Evolutionary conservation across 176 grass and related monocot species (phyloP).

Genomic region (Alopecurus myosuroides): DNA sequence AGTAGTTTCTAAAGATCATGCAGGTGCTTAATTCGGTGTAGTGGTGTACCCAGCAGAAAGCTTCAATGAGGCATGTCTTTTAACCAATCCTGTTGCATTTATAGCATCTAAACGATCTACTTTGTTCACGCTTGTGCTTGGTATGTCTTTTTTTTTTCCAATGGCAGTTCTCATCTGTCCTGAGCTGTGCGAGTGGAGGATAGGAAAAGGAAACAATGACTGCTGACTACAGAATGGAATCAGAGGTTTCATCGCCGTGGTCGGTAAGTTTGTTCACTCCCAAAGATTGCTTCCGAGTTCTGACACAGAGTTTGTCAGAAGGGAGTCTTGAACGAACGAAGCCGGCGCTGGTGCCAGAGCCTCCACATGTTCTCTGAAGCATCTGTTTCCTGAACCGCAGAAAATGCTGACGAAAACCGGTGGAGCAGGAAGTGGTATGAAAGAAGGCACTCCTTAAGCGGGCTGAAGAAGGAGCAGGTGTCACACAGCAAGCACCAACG

Average conservation of each 20-base stretch:
- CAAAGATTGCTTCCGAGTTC: neutral
- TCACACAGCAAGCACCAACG: no score
- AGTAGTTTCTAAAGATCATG: constrained; percentile 48
- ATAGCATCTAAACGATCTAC: constrained; percentile 10
- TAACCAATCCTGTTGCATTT: constrained; percentile 17
- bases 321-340: constrained; percentile 7
- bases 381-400: no score
- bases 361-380: no score
- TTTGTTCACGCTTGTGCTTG: constrained; percentile 53
- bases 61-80: constrained; percentile 44
- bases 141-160: neutral
- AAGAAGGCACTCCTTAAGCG: no score
- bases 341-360: neutral
- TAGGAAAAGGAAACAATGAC: neutral
- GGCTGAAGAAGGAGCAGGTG: no score
- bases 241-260: neutral
- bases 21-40: constrained; percentile 44
- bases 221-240: neutral
- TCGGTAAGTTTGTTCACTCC: constrained; percentile 9
- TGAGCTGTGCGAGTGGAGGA: constrained; percentile 28
- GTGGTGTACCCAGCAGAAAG: constrained; percentile 24
- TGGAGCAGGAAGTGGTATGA: no score
- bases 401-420: no score
- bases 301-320: constrained; percentile 8
- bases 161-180: constrained; percentile 39